These are phyloP conservation scores for Paramecium sonneborni DNA, from an alignment of 73 alveolate species.

Conservation along the genomic window DNA sequence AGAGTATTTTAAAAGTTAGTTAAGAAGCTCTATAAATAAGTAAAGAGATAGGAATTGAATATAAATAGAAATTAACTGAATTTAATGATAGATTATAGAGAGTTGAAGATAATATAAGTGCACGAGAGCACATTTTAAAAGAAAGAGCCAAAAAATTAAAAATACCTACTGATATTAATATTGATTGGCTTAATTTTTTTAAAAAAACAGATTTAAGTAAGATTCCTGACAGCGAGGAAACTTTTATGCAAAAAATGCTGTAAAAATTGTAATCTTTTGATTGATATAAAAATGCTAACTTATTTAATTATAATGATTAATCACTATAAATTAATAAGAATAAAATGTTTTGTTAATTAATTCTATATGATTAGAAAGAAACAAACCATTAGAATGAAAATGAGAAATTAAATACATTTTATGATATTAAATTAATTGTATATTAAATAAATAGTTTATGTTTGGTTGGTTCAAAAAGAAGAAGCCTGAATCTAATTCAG, in stretches of 20 bases:
- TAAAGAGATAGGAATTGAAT: background rate
- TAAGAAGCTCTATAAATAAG: background rate
- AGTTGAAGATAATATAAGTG: background rate
- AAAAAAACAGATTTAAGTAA: background rate
- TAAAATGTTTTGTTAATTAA: background rate
- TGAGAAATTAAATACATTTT: background rate
- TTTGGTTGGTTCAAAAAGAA: slow-evolving; percentile 67
- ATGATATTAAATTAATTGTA: background rate
- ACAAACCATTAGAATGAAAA: background rate
- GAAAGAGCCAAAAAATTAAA: background rate
- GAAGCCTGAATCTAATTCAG: slow-evolving; percentile 47
- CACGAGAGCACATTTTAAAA: background rate
- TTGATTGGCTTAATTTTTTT: background rate
- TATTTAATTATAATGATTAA: background rate
- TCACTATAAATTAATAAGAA: background rate
- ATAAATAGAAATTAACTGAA: background rate
- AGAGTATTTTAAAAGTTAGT: background rate
- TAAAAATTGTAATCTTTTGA: background rate
- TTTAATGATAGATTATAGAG: background rate
- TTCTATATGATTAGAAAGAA: background rate
- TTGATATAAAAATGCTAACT: background rate
- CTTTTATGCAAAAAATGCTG: background rate
- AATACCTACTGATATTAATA: background rate
- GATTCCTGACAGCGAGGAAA: too few species aligned
- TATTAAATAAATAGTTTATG: background rate